Base-by-base conservation (phyloP, 305 asterid species). In the Petunia hybrid region DNA sequence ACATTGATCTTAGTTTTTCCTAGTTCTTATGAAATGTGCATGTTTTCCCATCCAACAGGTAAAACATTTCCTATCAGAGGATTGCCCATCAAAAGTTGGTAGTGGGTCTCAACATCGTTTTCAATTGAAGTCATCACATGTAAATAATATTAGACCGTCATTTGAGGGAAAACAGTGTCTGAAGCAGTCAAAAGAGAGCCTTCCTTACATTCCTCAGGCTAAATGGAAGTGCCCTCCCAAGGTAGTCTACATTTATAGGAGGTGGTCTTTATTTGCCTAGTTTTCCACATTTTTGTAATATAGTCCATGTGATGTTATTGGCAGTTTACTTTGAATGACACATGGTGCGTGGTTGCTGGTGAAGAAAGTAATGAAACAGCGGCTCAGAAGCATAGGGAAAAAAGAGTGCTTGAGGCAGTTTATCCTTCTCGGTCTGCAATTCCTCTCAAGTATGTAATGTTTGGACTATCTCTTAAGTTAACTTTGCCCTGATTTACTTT, bases 361-460 rank as follows among this genome's bases (percentile, higher is more conserved):
- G 95, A 95, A 68, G 98, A 92, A 83, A 91, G 97, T 88, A 62
- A 79, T 74, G 98, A 95, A 85, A 76, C 78, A 40, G 91, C 90
- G 76, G 82, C 76, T 53, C 93, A 94, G 77, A 87, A 86, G 78
- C 86, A 85, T 70, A 91, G 99, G 41, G 97, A 88, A 82, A 83
- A 87, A 90, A 88, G 88, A 84, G 92, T 94, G 80, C 90, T 91
- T 0, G 97, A 95, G 89, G 97, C 96, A 4, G 91, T 95, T 40
- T 95, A 94, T 86, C 97, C 98, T 10, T 94, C 92, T 48, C 91
- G 87, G n/a, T 92, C 97, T 3, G 91, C 96, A 71, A 92, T 94
- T 86, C 99, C 98, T 77, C 90, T 82, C 56, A 89, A 94, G 98
- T 95, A 81, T 42, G 88, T 53, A 46, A 13, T 4, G 13, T 35